Evolutionary conservation across 2,329 filamentous ascomycete genomes (phyloP), one percentile per base, ranked within the genome.

Genomic region (Aspergillus persii): DNA sequence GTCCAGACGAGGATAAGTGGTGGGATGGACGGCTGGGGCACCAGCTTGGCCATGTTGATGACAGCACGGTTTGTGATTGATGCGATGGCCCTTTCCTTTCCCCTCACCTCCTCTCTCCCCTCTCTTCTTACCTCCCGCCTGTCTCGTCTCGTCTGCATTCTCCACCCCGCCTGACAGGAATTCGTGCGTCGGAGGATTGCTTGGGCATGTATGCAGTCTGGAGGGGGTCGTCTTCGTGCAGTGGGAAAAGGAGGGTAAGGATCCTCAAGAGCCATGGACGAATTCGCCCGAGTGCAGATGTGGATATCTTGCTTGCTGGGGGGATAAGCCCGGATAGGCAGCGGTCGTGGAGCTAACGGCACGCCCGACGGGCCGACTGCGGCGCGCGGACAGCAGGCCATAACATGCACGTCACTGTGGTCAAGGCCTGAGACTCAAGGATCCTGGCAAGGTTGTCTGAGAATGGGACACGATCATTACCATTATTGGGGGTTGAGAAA

Each of bases 291-390:
- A 59, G 33, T 65, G 64, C 64, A 65, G 61, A 58, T 54, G 63
- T 66, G 63, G 63, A 67, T 66, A 63, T 56, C 54, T 26, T 55
- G 54, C 41, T 49, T 59, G 52, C 29, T 56, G 50, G 53, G 50
- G 59, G 53, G 53, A 23, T 23, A 23, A 23, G 18, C 18, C 18
- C 18, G 18, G 18, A 61, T 55, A 44, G 60, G 31, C 55, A 60
- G 62, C 53, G 50, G 36, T 52, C 62, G 61, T 65, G 64, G 64
- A 64, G 63, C 65, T 64, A 62, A 59, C 60, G 59, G 64, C 57
- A 68, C 56, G 62, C 53, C 63, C 60, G 61, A 69, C 66, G 67
- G 65, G 58, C 66, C 66, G 66, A 61, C 56, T 65, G 62, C 62
- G 59, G 61, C 60, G 60, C 63, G 63, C 63, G 62, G 66, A 63